Percentiles rank a stretch among this genome's conserved stretches.
Evolutionary conservation across 2,329 filamentous ascomycete species (phyloP).

Genomic region (Blumeria graminis): DNA sequence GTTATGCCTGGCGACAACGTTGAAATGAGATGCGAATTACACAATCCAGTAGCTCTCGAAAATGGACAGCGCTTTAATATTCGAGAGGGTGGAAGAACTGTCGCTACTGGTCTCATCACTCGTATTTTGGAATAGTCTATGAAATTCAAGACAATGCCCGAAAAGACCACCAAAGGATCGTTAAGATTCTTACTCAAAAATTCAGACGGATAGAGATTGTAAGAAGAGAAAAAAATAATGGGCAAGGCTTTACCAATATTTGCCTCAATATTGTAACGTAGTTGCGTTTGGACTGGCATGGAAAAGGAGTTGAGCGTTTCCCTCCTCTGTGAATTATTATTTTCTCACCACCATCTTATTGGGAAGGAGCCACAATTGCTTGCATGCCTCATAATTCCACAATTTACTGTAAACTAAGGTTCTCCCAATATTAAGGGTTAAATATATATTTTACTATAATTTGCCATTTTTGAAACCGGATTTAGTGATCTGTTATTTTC

Average conservation of each 20-base stretch:
- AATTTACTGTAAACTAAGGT: no score
- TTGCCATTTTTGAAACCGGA: neutral
- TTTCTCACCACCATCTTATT: no score
- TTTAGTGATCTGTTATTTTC: conserved; percentile 1
- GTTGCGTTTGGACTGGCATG: conserved; percentile 4
- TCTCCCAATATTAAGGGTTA: no score
- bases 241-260: conserved; percentile 8
- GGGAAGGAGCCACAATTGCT: no score
- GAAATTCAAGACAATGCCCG: neutral
- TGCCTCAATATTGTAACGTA: conserved; percentile 5
- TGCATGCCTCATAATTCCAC: no score
- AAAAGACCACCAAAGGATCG: neutral
- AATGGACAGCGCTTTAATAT: conserved; percentile 92
- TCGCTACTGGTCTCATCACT: conserved; percentile 63
- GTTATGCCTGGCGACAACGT: conserved; percentile 98
- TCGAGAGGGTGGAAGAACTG: conserved; percentile 81
- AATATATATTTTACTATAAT: no score
- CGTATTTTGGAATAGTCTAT: conserved; percentile 24
- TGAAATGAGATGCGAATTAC: conserved; percentile 79
- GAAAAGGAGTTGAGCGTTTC: conserved; percentile 8
- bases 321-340: no score
- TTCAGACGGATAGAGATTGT: neutral
- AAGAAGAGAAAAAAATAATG: conserved; percentile 3
- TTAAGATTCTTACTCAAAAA: neutral
- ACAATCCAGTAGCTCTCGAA: conserved; percentile 71